phyloP scores from a whole-genome alignment of 306 rosid genomes.

The Inga laurina region DNA sequence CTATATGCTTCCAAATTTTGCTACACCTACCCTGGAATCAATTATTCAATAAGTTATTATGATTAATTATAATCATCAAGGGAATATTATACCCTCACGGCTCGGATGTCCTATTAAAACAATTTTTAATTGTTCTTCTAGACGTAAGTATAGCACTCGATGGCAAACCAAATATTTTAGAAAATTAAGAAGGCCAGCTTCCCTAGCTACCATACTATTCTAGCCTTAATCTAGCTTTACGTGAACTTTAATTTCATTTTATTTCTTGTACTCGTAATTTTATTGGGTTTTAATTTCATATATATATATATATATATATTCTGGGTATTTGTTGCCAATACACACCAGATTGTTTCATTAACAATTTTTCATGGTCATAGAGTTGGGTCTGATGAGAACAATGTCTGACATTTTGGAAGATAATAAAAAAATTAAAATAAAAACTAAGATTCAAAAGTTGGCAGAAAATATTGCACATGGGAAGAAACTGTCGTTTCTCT shows the following conservation, averaged over 20 bases:
- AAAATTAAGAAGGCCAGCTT: not conserved
- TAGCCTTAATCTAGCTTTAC: not conserved
- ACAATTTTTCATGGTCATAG: not conserved
- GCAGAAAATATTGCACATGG: conserved; percentile 65
- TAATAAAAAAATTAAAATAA: not conserved
- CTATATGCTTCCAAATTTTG: conserved; percentile 62
- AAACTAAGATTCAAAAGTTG: not conserved
- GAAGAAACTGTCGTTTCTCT: conserved; percentile 39
- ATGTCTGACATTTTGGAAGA: not conserved
- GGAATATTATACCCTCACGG: conserved; percentile 50
- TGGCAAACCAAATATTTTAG: conserved; percentile 27
- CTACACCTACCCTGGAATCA: conserved; percentile 87
- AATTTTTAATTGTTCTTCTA: conserved; percentile 53
- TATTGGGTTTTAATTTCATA: not conserved
- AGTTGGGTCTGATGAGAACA: not conserved
- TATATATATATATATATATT: too few species aligned
- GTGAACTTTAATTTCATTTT: not conserved
- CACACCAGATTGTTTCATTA: not conserved
- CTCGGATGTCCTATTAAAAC: conserved; percentile 38
- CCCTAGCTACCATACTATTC: not conserved
- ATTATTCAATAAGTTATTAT: conserved; percentile 40
- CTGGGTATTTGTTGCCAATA: not conserved
- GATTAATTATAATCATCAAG: conserved; percentile 28
- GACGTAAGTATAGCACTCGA: conserved; percentile 22
- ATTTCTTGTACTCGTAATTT: not conserved